Evolutionary conservation across 1,139 yeast species (phyloP).

Genomic region (Kodamaea suecica): DNA sequence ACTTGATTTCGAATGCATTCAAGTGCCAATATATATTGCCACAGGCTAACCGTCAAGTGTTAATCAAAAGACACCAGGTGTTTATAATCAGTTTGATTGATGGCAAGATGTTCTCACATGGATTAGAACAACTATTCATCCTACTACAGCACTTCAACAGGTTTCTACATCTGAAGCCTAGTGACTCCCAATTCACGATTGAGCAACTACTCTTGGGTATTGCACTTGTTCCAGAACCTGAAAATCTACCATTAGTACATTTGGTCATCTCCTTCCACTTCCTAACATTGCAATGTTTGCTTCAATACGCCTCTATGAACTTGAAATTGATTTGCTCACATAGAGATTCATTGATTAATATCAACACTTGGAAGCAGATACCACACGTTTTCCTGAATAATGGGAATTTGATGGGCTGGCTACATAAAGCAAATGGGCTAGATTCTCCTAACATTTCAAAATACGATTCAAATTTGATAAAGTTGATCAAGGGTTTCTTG

Average conservation of each 20-base stretch:
- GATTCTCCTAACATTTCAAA: constrained; percentile 10
- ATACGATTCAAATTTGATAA: constrained; percentile 18
- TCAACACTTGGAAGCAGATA: constrained; percentile 12
- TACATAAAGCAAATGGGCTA: constrained; percentile 12
- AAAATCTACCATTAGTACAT: constrained; percentile 16
- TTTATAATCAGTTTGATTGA: constrained; percentile 29
- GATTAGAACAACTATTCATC: constrained; percentile 12
- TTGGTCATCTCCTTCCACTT: constrained; percentile 32
- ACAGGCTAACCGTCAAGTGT: constrained; percentile 3
- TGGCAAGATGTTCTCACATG: constrained; percentile 17
- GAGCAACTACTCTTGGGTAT: constrained; percentile 4
- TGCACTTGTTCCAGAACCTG: constrained; percentile 2
- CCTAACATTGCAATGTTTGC: constrained; percentile 28
- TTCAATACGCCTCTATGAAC: constrained; percentile 25
- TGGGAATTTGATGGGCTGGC: constrained; percentile 27
- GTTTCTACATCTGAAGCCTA: background rate
- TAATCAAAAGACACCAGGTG: constrained; percentile 28
- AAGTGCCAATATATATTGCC: constrained; percentile 14
- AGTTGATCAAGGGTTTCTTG: constrained; percentile 26
- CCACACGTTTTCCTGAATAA: constrained; percentile 21
- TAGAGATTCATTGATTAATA: constrained; percentile 11
- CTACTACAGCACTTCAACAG: constrained; percentile 12
- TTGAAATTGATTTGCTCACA: constrained; percentile 14
- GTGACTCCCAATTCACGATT: background rate
- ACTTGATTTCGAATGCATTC: constrained; percentile 17